Percentiles rank a stretch among this genome's conserved stretches.
These are phyloP conservation scores for Boletus speciosus DNA, from an alignment of 768 basidiomycete genomes.

Conservation along the genomic window DNA sequence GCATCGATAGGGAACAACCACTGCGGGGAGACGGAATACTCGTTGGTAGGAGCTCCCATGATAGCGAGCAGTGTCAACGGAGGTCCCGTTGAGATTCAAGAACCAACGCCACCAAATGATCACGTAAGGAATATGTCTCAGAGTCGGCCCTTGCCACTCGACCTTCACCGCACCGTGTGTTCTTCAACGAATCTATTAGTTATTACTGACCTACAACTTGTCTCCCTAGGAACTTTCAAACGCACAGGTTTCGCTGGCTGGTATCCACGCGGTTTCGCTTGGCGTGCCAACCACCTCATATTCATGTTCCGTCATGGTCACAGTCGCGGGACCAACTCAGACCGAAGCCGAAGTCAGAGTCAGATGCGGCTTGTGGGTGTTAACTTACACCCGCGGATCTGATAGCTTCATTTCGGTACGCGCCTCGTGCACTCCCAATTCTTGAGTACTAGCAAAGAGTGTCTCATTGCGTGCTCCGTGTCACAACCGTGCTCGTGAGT, in stretches of 20 bases:
- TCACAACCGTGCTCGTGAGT: background rate
- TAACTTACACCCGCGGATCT: constrained; percentile 34
- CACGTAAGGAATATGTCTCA: constrained; percentile 19
- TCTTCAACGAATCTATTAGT: constrained; percentile 9
- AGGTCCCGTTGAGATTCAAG: background rate
- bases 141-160: background rate
- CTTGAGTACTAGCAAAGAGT: constrained; percentile 3
- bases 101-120: constrained; percentile 24
- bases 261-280: background rate
- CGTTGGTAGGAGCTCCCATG: constrained; percentile 25
- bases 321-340: constrained; percentile 14
- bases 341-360: constrained; percentile 14
- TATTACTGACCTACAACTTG: constrained; percentile 12
- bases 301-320: constrained; percentile 2
- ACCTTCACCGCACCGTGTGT: background rate
- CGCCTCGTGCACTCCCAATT: constrained; percentile 24
- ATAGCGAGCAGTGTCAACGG: constrained; percentile 1
- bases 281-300: background rate
- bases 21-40: constrained; percentile 42
- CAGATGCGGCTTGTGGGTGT: constrained; percentile 12
- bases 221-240: constrained; percentile 4
- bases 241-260: background rate
- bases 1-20: constrained; percentile 70
- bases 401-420: constrained; percentile 18
- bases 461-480: constrained; percentile 4